Evolutionary conservation across 208 protist species (phyloP), one percentile per base, ranked within the genome.

Genomic region (Acanthamoeba castellanii): DNA sequence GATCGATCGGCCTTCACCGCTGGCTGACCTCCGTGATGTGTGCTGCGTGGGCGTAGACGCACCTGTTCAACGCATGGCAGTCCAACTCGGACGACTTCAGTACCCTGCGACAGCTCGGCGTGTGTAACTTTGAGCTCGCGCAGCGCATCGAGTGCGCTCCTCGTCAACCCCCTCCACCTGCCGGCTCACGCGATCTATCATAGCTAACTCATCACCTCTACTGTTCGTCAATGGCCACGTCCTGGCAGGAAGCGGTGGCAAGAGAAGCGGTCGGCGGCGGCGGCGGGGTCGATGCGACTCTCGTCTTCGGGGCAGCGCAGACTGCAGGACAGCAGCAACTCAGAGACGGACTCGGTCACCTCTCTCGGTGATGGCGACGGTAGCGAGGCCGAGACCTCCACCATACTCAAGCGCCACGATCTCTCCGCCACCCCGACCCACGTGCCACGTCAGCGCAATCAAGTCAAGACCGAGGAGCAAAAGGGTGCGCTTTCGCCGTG

Each of bases 11-110:
- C 16, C 16, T 57, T 22, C 0, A 22, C 2, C 55, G 37, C 1
- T 37, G 37, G 37, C 37, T 37, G 37, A 59, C 11, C 55, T 25
- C 55, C 1, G 11, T 20, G 55, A 25, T 14, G 11, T 20, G 59
- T 30, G 59, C 13, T 64, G 16, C 6, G 20, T n/a, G 16, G 1
- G 52, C 22, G 37, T 50, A 90, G 74, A 82, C 74, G 8, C 74
- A 90, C 18, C 30, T 90, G 22, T 90, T 37, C 82, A 27, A 90
- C 7, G 57, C 82, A 2, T 90, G 82, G 82, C 22, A 90, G 18
- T 90, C 82, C 30, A 90, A 90, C 55, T 59, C 82, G 16, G 82
- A 90, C 55, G 82, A 90, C 82, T 90, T 90, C 20, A 90, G 57
- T 30, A 45, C 82, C 7, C 52, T 90, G n/a, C 37, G 47, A 3